Conservation (phyloP, 352 stramenopile species). For the Pythium rhizo-oryzae region DNA sequence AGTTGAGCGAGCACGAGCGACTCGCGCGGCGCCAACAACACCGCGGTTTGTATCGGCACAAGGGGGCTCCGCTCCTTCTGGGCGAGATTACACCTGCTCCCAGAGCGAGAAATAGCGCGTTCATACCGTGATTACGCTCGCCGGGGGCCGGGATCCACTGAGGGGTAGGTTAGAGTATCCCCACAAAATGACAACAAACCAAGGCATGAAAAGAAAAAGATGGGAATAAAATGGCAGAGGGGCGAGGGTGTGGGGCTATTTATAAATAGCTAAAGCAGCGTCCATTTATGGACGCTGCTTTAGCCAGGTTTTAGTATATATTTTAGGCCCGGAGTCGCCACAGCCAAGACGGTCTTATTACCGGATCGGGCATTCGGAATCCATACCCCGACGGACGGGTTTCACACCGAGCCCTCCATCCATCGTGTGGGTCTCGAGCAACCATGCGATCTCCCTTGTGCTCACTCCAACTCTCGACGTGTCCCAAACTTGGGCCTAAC, state of each 20-base stretch:
- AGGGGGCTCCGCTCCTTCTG: not conserved
- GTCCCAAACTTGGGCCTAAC: not conserved
- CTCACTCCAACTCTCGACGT: not conserved
- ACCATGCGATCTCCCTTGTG: not conserved
- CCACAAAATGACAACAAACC: slow-evolving; percentile 3
- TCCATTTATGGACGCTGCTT: too few relatives aligned
- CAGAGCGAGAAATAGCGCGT: not conserved
- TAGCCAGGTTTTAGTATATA: not conserved
- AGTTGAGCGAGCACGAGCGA: not conserved
- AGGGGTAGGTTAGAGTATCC: not conserved
- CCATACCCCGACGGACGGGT: too few relatives aligned
- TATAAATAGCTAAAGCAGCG: too few relatives aligned
- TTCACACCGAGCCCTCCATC: too few relatives aligned
- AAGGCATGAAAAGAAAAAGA: not conserved
- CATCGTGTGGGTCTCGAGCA: not conserved
- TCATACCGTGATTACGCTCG: slow-evolving; percentile 17
- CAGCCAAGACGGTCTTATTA: too few relatives aligned
- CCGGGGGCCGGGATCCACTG: not conserved
- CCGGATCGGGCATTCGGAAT: too few relatives aligned
- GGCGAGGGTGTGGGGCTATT: not conserved
- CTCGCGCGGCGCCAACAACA: not conserved
- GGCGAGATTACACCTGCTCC: too few relatives aligned
- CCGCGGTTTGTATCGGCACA: not conserved
- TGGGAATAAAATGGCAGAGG: not conserved
- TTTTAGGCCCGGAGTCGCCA: not conserved